Base-by-base conservation (phyloP, 768 basidiomycete genomes). In the Filobasidium floriforme region DNA sequence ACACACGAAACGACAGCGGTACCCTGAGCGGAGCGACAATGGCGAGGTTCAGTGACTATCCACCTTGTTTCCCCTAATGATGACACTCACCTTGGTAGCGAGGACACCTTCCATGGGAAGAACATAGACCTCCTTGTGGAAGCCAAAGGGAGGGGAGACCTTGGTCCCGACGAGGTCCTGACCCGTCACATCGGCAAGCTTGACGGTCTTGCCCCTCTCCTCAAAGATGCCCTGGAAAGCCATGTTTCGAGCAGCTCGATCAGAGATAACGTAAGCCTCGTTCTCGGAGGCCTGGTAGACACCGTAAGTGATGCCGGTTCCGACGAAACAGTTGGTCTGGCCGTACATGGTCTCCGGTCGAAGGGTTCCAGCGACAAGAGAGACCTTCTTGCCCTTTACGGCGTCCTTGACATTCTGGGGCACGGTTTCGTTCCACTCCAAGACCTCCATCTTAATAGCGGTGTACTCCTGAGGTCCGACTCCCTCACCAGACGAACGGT, bases 341-440 rank as follows among this genome's bases (percentile, higher is more conserved):
- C 94, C 96, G 77, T 97, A 94, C 96, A 97, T 94, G 0, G 96
- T 99, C 80, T 99, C 96, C 0, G 96, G 90, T 51, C 96, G 85
- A 66, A 99, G 82, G 1, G 96, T 97, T 22, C 94, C 96, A 55
- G 96, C 92, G n/a, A 96, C 90, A 74, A 99, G 81, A 79, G 82
- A 94, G 0, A 96, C 88, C 73, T 88, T 90, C 70, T 89, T 85
- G 18, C 85, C 87, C 9, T 87, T 87, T 26, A 88, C 82, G 68
- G 88, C 87, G 65, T 82, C 82, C 62, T 83, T 85, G 59, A 94
- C 78, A n/a, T 79, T 81, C 24, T 81, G 81, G 69, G 85, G 84
- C 1, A 89, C 89, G 14, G 81, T 83, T 26, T 84, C 82, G 69
- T 88, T 87, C 89, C 90, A 98, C 66, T 89, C 82, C 15, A 87